Evolutionary conservation across 768 basidiomycete genomes (phyloP).

Genomic region (Phylloporus arenicola): DNA sequence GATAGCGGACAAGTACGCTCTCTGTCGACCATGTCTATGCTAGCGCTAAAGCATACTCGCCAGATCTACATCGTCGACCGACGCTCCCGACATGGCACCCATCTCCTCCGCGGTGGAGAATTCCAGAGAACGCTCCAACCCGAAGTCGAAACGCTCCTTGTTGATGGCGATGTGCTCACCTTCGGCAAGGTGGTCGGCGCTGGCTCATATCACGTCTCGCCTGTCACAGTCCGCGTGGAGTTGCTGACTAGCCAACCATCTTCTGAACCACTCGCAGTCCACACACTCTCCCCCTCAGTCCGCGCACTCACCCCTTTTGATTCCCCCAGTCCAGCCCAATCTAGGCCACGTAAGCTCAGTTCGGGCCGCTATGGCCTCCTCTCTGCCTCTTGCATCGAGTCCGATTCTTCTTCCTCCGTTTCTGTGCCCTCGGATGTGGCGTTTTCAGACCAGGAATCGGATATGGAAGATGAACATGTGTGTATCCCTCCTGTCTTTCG

Average conservation of each 20-base stretch:
- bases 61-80: slow-evolving; percentile 70
- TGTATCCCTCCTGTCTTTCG: slow-evolving; percentile 14
- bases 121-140: slow-evolving; percentile 45
- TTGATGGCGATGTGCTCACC: slow-evolving; percentile 66
- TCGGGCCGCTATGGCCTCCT: slow-evolving; percentile 65
- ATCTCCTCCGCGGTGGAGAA: slow-evolving; percentile 53
- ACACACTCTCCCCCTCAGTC: slow-evolving; percentile 1
- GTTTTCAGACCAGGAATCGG: slow-evolving; percentile 42
- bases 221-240: slow-evolving; percentile 57
- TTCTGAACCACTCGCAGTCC: slow-evolving; percentile 18
- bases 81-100: slow-evolving; percentile 72
- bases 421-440: slow-evolving; percentile 35
- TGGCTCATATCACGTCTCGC: slow-evolving; percentile 54
- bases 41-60: slow-evolving; percentile 11
- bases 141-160: slow-evolving; percentile 51
- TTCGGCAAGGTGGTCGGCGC: slow-evolving; percentile 74
- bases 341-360: slow-evolving; percentile 28
- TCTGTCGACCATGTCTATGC: slow-evolving; percentile 8
- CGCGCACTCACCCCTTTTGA: slow-evolving; percentile 10
- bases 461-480: slow-evolving; percentile 45
- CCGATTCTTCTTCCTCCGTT: slow-evolving; percentile 38
- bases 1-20: slow-evolving; percentile 59
- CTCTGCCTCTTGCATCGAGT: slow-evolving; percentile 26
- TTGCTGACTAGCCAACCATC: slow-evolving; percentile 31
- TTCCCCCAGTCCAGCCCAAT: slow-evolving; percentile 27